Evolutionary conservation across 176 grass and related monocot genomes (phyloP), one percentile per base, ranked within the genome.

Genomic region (Urochloa ruziziensis): DNA sequence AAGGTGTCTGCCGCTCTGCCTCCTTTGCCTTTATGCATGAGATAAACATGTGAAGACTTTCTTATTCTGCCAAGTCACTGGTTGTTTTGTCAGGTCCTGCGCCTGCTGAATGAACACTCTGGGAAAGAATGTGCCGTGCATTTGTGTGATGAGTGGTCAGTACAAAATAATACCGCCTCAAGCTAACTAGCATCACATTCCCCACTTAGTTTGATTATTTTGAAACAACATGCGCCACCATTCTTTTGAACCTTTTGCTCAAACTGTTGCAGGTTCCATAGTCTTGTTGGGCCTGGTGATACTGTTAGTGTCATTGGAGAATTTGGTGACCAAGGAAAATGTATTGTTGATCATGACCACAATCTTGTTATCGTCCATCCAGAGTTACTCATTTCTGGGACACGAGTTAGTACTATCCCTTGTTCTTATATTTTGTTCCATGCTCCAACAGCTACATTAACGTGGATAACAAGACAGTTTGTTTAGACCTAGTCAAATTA

Each of bases 71-170:
- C 74, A 75, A 56, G 44, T 77, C 59, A 48, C 51, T 62, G 33
- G 49, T 84, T 86, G 12, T 92, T 70, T 73, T 72, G 51, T 47
- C 74, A 98, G 96, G 75, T 95, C 83, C 81, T 98, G 39, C 93
- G 96, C 17, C 71, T 98, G 36, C 81, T 98, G 76, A 98, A 95
- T 78, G 96, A 98, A 74, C 93, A 91, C 57, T 58, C 67, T 6
- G 93, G 89, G 43, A 89, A 83, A 82, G 96, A 98, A 80, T 77
- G 81, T 78, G 80, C 73, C 5, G 73, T 93, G 72, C 49, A 90
- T 93, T 70, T 98, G 62, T 91, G 71, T 25, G 96, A 98, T 74
- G 96, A 98, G 49, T 98, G 96, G 96, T 98, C 28, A 93, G 91
- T 77, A 86, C 86, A 29, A 19, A 66, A 65, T 28, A 51, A n/a